Evolutionary conservation across 2,329 filamentous ascomycete species (phyloP), one percentile per base, ranked within the genome.

Genomic region (Colletotrichum ledebouriae): DNA sequence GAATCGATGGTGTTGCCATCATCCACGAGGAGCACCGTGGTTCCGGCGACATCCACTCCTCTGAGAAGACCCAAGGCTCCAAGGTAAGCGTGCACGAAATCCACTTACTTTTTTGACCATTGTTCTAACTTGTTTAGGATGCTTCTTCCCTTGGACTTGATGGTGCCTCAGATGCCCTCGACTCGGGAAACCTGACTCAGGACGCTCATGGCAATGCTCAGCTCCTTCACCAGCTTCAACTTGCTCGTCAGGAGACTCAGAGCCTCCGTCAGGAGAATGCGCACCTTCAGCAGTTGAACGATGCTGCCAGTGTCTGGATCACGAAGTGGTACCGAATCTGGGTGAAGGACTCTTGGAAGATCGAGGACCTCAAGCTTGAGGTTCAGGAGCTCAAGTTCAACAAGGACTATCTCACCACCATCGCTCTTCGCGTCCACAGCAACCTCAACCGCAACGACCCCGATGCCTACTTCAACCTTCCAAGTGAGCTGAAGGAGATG

Each of bases 1-100:
- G 39, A 15, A 49, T 33, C 37, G 61, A 11, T 33, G 62, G 66
- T n/a, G 50, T 69, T 34, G 47, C 62, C 42, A 59, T 55, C n/a
- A 58, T 41, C 20, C 44, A 41, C 4, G 17, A 41, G 4, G 41
- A 37, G 9, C 39, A 37, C 15, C 34, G 34, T 7, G 44, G 34
- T 22, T 42, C 47, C 20, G 22, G 39, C 20, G 25, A 33, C 13
- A 39, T 44, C 17, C 46, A 61, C 46, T 52, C 60, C 13, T 53
- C 17, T 20, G n/a, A 37, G 25, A 22, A 47, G 33, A 15, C 37
- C 11, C 37, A 39, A 5, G 37, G 12, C 37, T 39, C 37, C 12
- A n/a, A 46, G 34, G 52, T 55, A 59, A 17, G 56, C 37, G 17
- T 29, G 11, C 25, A 37, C 5, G 6, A 25, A 39, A 5, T 34